Evolutionary conservation across 2,329 filamentous ascomycete species (phyloP).

Genomic region (Stachybotrys elegans): DNA sequence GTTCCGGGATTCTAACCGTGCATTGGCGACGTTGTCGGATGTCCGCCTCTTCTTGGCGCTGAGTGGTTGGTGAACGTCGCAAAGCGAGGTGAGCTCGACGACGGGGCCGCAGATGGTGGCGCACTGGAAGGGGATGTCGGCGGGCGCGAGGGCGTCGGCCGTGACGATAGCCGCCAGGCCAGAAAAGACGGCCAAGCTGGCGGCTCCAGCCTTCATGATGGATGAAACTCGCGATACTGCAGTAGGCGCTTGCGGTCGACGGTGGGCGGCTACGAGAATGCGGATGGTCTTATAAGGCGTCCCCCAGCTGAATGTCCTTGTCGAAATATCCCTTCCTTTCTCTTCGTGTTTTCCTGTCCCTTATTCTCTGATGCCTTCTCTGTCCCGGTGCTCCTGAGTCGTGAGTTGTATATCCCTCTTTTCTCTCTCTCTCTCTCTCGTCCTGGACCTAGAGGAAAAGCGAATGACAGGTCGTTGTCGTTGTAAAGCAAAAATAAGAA

Average conservation of each 20-base stretch:
- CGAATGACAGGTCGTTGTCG: constrained; percentile 9
- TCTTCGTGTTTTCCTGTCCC: background rate
- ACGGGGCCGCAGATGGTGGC: constrained; percentile 37
- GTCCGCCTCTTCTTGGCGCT: constrained; percentile 20
- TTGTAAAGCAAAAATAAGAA: no score
- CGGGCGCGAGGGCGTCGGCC: constrained; percentile 25
- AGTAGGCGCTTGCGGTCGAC: no score
- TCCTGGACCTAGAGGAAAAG: constrained; percentile 8
- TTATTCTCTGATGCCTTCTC: background rate
- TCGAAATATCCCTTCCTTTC: background rate
- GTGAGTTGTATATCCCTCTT: no score
- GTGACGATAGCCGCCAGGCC: constrained; percentile 21
- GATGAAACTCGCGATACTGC: background rate
- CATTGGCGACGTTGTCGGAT: no score
- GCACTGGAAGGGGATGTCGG: constrained; percentile 33
- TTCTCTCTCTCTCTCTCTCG: constrained; percentile 13
- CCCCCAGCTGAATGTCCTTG: background rate
- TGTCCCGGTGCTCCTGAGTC: no score
- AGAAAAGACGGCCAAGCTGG: constrained; percentile 19
- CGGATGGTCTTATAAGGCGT: background rate
- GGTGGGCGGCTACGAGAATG: background rate
- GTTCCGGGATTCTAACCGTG: background rate
- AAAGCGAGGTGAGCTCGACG: constrained; percentile 34
- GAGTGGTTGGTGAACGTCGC: constrained; percentile 21
- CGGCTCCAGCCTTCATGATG: constrained; percentile 21